Percentiles rank a stretch among this genome's conserved stretches.
Evolutionary conservation across 768 basidiomycete genomes (phyloP).

Genomic region (Lepiota subincarnata): DNA sequence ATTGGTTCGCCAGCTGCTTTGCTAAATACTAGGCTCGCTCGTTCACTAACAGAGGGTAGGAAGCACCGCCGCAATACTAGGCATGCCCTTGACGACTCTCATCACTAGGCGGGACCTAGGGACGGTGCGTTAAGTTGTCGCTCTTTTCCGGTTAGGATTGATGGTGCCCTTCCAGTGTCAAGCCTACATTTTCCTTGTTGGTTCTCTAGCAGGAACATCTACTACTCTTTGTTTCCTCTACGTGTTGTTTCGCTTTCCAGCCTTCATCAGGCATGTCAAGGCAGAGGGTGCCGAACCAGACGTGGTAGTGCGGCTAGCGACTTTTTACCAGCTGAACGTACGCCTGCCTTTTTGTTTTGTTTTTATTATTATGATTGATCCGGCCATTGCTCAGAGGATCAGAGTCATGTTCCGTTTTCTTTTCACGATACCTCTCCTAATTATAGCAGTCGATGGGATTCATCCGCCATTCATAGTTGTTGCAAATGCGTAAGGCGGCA

Average conservation of each 20-base stretch:
- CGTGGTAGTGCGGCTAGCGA: slow-evolving; percentile 68
- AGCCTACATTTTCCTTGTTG: slow-evolving; percentile 74
- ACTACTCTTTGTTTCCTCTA: slow-evolving; percentile 72
- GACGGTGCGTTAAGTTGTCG: slow-evolving; percentile 35
- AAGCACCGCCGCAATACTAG: slow-evolving; percentile 58
- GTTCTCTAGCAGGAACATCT: slow-evolving; percentile 57
- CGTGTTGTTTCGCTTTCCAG: slow-evolving; percentile 66
- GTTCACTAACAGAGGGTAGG: slow-evolving; percentile 33
- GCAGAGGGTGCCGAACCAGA: slow-evolving; percentile 69
- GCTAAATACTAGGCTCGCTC: not conserved
- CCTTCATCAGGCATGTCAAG: slow-evolving; percentile 67
- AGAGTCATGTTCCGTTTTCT: slow-evolving; percentile 75
- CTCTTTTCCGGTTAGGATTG: slow-evolving; percentile 2
- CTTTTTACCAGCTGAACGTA: slow-evolving; percentile 78
- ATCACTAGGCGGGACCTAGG: slow-evolving; percentile 55
- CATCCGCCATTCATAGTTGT: slow-evolving; percentile 46
- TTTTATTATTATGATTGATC: slow-evolving; percentile 4
- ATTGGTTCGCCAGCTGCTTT: slow-evolving; percentile 40
- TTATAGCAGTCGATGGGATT: slow-evolving; percentile 64
- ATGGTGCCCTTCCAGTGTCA: slow-evolving; percentile 43
- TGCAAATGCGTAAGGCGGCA: slow-evolving; percentile 46
- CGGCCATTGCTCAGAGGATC: slow-evolving; percentile 40
- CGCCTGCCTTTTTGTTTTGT: slow-evolving; percentile 21
- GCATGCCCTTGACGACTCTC: slow-evolving; percentile 69
- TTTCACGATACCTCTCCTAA: slow-evolving; percentile 65